These are phyloP conservation scores for Cunninghamia lanceolata DNA, from an alignment of 75 land plant genomes.

Conservation along the genomic window DNA sequence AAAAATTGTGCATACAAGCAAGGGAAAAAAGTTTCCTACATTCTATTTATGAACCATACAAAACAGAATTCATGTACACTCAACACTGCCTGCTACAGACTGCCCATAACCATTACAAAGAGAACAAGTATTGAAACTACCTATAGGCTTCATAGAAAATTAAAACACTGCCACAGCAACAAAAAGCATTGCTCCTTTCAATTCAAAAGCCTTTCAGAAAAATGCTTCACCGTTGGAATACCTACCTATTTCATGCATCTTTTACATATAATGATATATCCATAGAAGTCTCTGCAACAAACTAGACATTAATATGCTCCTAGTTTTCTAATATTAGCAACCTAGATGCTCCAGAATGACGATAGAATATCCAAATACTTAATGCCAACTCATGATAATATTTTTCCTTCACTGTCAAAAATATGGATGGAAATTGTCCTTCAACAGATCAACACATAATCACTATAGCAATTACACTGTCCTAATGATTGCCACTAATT, in stretches of 20 bases:
- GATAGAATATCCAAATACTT: not conserved
- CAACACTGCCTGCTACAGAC: not conserved
- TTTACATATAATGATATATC: not conserved
- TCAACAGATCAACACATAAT: not conserved
- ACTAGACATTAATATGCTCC: not conserved
- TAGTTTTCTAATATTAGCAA: not conserved
- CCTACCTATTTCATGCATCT: not conserved
- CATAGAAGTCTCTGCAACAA: not conserved
- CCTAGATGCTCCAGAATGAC: not conserved
- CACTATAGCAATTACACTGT: not conserved
- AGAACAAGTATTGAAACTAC: not conserved
- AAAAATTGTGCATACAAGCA: not conserved
- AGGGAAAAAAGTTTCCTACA: not conserved
- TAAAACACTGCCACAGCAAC: not conserved
- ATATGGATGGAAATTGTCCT: not conserved
- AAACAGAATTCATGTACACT: not conserved
- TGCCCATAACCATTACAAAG: not conserved
- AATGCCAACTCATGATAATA: not conserved
- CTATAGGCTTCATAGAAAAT: not conserved
- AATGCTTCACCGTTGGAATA: not conserved
- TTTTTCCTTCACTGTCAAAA: not conserved
- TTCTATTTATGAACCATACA: not conserved
- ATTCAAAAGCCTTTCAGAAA: not conserved
- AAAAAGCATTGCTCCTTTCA: not conserved
- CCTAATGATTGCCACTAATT: not conserved